phyloP scores from a whole-genome alignment of 306 rosid genomes.

The Crataegus laevigata region DNA sequence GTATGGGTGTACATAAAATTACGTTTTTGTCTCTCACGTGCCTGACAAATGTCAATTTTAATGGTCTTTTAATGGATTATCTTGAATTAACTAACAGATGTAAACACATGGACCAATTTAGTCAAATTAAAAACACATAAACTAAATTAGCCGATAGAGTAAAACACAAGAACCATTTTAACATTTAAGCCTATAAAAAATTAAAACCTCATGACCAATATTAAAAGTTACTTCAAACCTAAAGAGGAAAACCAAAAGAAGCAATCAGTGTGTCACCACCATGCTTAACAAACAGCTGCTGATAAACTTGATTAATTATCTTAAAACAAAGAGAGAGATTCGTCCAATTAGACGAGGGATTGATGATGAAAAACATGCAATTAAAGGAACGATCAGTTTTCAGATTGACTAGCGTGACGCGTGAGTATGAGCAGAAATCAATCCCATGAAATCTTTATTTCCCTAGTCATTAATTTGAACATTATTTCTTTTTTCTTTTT shows the following conservation, averaged over 20 bases:
- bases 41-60: too few relatives aligned
- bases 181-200: too few relatives aligned
- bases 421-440: constrained; percentile 29
- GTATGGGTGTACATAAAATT: too few relatives aligned
- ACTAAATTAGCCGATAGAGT: too few relatives aligned
- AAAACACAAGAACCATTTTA: too few relatives aligned
- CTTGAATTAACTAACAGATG: too few relatives aligned
- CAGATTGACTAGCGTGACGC: constrained; percentile 35
- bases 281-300: constrained; percentile 10
- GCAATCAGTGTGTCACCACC: constrained; percentile 40
- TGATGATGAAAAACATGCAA: constrained; percentile 5
- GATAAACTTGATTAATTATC: neutral
- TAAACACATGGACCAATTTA: too few relatives aligned
- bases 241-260: neutral
- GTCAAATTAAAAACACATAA: too few relatives aligned
- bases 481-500: constrained; percentile 6
- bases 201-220: too few relatives aligned
- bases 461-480: neutral
- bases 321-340: neutral
- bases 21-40: too few relatives aligned
- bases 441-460: neutral
- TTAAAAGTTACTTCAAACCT: too few relatives aligned
- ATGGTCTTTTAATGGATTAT: too few relatives aligned
- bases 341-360: neutral
- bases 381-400: neutral